Evolutionary conservation across 1,139 yeast species (phyloP), one percentile per base, ranked within the genome.

Genomic region (Lodderomyces theae): DNA sequence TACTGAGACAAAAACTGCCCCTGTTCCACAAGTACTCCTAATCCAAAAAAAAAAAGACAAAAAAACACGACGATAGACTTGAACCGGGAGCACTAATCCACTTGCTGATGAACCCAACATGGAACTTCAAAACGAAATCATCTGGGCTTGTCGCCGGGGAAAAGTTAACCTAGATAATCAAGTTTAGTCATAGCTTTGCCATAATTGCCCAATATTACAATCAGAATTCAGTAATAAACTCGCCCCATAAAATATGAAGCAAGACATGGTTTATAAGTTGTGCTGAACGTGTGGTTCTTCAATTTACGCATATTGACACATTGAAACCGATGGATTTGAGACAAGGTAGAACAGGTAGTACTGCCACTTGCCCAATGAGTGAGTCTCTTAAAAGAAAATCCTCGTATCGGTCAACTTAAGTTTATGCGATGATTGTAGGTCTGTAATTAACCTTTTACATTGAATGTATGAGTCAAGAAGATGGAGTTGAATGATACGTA

Each of bases 241-340:
- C n/a, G n/a, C n/a, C n/a, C n/a, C n/a, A n/a, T n/a, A n/a, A n/a
- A n/a, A n/a, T n/a, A n/a, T n/a, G n/a, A n/a, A n/a, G n/a, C n/a
- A n/a, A n/a, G n/a, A n/a, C n/a, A n/a, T n/a, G n/a, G n/a, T n/a
- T n/a, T n/a, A n/a, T n/a, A n/a, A n/a, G n/a, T 81, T 54, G 89
- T 16, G 22, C 33, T 23, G 35, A 4, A 17, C 17, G 23, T 25
- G 26, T 34, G 34, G 11, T 15, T 16, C n/a, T 19, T 51, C 46
- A 18, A 25, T 72, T 55, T 72, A 49, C 73, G 77, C 77, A 72
- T 63, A 71, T 63, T 61, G 77, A 72, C 77, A 72, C 77, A 71
- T 71, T 66, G 74, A 54, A n/a, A 54, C 70, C 75, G 74, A 59
- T 63, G 69, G 65, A 44, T 60, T 65, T 13, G n/a, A 34, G n/a